Percentiles rank a stretch among this genome's conserved stretches.
Conservation (phyloP, 2,329 filamentous ascomycete species). For the Neonectria punicea region DNA sequence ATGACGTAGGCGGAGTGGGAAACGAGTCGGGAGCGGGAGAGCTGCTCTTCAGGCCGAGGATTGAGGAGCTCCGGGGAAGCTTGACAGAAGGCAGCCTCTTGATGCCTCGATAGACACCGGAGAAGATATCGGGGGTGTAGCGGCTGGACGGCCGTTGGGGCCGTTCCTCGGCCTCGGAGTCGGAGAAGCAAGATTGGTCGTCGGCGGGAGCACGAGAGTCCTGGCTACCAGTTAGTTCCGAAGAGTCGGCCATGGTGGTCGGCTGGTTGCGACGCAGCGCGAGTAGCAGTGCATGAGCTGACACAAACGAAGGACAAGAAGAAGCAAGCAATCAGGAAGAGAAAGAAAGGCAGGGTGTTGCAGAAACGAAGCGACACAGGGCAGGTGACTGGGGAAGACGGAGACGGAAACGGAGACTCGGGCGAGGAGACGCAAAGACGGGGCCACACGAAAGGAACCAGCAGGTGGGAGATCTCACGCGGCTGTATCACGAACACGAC, state of each 20-base stretch:
- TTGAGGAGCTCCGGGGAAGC: constrained; percentile 57
- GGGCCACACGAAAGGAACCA: constrained; percentile 27
- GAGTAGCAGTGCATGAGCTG: constrained; percentile 28
- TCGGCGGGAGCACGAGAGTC: constrained; percentile 33
- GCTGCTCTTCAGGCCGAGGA: constrained; percentile 49
- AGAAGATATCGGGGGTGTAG: constrained; percentile 58
- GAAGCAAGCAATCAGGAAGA: constrained; percentile 1
- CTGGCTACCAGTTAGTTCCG: constrained; percentile 49
- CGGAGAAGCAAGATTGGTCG: constrained; percentile 54
- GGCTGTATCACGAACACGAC: constrained; percentile 43
- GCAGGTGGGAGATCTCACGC: constrained; percentile 32
- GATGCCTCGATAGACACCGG: constrained; percentile 63
- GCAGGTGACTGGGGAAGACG: constrained; percentile 5
- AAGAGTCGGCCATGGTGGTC: constrained; percentile 41
- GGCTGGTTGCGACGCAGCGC: constrained; percentile 23
- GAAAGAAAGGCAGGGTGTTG: constrained; percentile 5
- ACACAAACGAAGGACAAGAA: constrained; percentile 1
- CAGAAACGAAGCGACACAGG: neutral
- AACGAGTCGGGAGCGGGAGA: constrained; percentile 29
- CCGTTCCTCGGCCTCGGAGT: constrained; percentile 57
- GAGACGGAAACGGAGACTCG: constrained; percentile 1
- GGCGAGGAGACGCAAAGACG: constrained; percentile 18
- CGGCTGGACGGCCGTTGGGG: constrained; percentile 41
- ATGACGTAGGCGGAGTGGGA: constrained; percentile 30
- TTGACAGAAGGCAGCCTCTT: constrained; percentile 58